Percentiles rank a stretch among this genome's conserved stretches.
These are phyloP conservation scores for Marsdenia floribunda DNA, from an alignment of 257 asterid genomes.

Conservation along the genomic window DNA sequence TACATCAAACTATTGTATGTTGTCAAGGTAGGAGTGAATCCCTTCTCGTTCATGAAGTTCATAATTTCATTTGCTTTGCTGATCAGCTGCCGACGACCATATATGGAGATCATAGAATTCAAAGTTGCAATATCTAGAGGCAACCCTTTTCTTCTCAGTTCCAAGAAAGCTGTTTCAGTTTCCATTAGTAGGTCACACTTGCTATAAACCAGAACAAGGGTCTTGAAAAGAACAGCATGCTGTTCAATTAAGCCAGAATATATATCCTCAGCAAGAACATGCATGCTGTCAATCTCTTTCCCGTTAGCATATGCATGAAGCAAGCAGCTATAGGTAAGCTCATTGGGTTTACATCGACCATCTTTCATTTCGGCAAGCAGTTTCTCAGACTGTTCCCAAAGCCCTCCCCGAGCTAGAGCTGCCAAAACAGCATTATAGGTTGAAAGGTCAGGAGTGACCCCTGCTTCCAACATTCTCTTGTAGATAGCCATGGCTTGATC, in stretches of 20 bases:
- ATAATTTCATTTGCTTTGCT: slow-evolving; percentile 59
- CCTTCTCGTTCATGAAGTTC: slow-evolving; percentile 50
- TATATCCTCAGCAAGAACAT: slow-evolving; percentile 57
- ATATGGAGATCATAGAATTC: slow-evolving; percentile 81
- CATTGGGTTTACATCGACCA: slow-evolving; percentile 71
- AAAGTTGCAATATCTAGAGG: slow-evolving; percentile 59
- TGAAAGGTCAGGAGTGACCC: slow-evolving; percentile 77
- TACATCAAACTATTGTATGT: slow-evolving; percentile 86
- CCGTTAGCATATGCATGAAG: slow-evolving; percentile 93
- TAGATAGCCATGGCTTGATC: slow-evolving; percentile 84
- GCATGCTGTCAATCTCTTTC: slow-evolving; percentile 60
- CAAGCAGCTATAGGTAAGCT: slow-evolving; percentile 69
- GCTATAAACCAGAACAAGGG: slow-evolving; percentile 85
- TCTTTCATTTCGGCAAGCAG: slow-evolving; percentile 74
- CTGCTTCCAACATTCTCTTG: slow-evolving; percentile 74
- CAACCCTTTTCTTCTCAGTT: slow-evolving; percentile 53
- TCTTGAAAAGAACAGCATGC: slow-evolving; percentile 54
- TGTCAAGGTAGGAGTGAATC: slow-evolving; percentile 66
- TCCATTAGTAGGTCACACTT: slow-evolving; percentile 63
- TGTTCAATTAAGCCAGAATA: slow-evolving; percentile 51
- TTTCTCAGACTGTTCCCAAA: slow-evolving; percentile 90
- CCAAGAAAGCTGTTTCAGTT: slow-evolving; percentile 68
- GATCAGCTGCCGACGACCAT: slow-evolving; percentile 73
- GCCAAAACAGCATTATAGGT: slow-evolving; percentile 87
- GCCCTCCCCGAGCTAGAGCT: slow-evolving; percentile 82